Evolutionary conservation across 2,329 filamentous ascomycete genomes (phyloP).

Genomic region (Aspergillus uvarum): DNA sequence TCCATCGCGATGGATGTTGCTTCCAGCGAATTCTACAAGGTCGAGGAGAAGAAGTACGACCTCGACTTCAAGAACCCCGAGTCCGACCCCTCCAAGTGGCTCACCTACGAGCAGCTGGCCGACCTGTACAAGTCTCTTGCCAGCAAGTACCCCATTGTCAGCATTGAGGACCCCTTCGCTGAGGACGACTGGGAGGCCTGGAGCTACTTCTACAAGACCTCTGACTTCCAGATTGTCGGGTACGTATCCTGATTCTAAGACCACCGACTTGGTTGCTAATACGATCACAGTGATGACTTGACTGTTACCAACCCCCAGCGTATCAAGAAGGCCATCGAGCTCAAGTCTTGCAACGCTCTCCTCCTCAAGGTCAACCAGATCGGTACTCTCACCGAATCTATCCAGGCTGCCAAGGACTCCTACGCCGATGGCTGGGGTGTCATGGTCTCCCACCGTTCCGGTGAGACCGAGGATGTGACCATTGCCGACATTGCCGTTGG

Average conservation of each 20-base stretch:
- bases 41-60: conserved; percentile 97
- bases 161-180: conserved; percentile 97
- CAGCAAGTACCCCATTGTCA: conserved; percentile 97
- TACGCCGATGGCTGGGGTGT: conserved; percentile 95
- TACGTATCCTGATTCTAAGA: conserved; percentile 29
- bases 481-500: conserved; percentile 98
- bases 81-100: conserved; percentile 92
- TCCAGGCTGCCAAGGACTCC: conserved; percentile 98
- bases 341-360: conserved; percentile 97
- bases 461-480: conserved; percentile 99
- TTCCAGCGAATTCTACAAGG: conserved; percentile 99
- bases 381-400: conserved; percentile 96
- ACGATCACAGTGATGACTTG: conserved; percentile 71
- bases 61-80: conserved; percentile 99
- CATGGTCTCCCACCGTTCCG: conserved; percentile 99
- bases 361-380: conserved; percentile 99
- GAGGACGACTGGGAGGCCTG: conserved; percentile 99
- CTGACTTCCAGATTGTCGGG: conserved; percentile 95
- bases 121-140: conserved; percentile 82
- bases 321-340: conserved; percentile 99
- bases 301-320: conserved; percentile 98
- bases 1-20: conserved; percentile 99
- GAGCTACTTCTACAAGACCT: conserved; percentile 99
- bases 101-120: conserved; percentile 97
- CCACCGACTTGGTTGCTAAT: conserved; percentile 11